Evolutionary conservation across 345 rosid genomes (phyloP), one percentile per base, ranked within the genome.

Genomic region (Boechera stricta): DNA sequence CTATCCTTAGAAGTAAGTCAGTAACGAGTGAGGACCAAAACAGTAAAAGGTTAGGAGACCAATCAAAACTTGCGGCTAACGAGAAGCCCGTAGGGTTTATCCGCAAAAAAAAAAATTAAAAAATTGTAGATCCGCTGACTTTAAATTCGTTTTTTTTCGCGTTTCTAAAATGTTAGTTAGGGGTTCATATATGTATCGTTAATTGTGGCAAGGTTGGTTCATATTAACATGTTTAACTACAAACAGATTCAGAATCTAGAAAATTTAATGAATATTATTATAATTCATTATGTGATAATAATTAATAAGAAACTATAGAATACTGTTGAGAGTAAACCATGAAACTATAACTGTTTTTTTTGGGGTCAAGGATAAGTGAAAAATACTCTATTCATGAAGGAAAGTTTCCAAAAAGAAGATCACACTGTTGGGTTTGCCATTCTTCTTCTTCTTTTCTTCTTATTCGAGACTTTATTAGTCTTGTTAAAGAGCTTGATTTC

Each of bases 11-110:
- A 56, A 21, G 24, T 21, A 21, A 21, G 24, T 21, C 24, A 73
- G 64, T 64, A 12, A 63, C 53, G 51, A 63, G 62, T 16, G 45
- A 53, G 28, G 54, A 64, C 62, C 35, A 63, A 39, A 41, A 15
- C 49, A 36, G 53, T 51, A 51, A 49, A 72, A 7, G 29, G 47
- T 51, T 28, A 39, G 13, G 42, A 62, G 47, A 60, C 16, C 10
- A 41, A 41, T 63, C 42, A 35, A 28, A 49, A 36, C 51, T 59
- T 32, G 48, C 7, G 16, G 24, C 16, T 72, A 49, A 48, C 38
- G 38, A 47, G 49, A 59, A 60, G n/a, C 35, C 28, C 51, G 24
- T 60, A 39, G 10, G 41, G 18, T 69, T 69, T 39, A 39, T 51
- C 24, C 9, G 13, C 47, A 24, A 21, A 21, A 21, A 21, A 21